Conservation (phyloP, 768 basidiomycete species). For the Dendrothele bispora region DNA sequence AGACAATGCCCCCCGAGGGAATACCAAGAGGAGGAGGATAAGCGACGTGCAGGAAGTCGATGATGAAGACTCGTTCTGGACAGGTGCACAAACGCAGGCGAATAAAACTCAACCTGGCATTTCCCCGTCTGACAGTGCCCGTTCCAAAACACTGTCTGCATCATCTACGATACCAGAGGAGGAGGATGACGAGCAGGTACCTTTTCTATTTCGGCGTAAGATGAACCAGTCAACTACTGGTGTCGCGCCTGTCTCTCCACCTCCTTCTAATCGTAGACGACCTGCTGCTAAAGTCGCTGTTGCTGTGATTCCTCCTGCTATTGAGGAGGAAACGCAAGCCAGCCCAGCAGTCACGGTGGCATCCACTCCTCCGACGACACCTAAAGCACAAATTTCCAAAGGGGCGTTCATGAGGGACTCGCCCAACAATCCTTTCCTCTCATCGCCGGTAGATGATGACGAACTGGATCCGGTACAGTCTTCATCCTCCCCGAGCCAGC, state of each 20-base stretch:
- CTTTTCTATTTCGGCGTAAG: background rate
- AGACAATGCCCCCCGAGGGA: background rate
- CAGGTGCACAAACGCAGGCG: conserved; percentile 28
- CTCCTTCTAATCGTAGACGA: conserved; percentile 6
- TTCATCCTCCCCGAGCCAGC: conserved; percentile 15
- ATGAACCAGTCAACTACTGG: conserved; percentile 1
- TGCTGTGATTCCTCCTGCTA: background rate
- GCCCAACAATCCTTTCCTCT: conserved; percentile 52
- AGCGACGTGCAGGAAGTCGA: conserved; percentile 17
- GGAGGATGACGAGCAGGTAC: background rate
- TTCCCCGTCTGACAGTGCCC: conserved; percentile 12
- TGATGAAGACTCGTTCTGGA: conserved; percentile 16
- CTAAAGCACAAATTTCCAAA: conserved; percentile 17
- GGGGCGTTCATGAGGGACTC: conserved; percentile 39
- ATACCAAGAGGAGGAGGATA: background rate
- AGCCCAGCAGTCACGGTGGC: background rate
- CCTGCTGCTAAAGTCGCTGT: conserved; percentile 2
- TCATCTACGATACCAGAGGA: background rate
- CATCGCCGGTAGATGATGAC: conserved; percentile 10
- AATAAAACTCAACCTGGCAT: conserved; percentile 32
- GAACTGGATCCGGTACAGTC: conserved; percentile 10
- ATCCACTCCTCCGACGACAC: conserved; percentile 4
- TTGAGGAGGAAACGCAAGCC: background rate
- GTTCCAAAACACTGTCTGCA: background rate
- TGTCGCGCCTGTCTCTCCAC: conserved; percentile 5